Percentiles rank a stretch among this genome's conserved stretches.
These are phyloP conservation scores for Acanthamoeba triangularis DNA, from an alignment of 208 protist species.

Conservation along the genomic window DNA sequence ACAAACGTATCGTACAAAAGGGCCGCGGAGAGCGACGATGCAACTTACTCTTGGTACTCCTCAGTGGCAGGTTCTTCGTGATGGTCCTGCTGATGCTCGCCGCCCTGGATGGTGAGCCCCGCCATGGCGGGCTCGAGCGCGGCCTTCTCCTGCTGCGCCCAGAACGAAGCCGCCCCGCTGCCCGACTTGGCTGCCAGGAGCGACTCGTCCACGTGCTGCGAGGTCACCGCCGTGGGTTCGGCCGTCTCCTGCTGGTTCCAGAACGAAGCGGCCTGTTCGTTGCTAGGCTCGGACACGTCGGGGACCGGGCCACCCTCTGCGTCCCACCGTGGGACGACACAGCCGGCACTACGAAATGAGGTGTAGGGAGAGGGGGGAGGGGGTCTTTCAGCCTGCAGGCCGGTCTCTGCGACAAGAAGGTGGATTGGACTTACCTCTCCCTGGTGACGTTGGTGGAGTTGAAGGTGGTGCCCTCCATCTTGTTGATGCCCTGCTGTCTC, in stretches of 20 bases:
- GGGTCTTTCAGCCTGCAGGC: background rate
- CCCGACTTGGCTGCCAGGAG: background rate
- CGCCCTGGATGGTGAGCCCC: background rate
- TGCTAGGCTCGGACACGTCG: background rate
- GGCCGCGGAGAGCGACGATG: background rate
- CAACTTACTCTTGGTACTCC: background rate
- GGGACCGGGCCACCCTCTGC: background rate
- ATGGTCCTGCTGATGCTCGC: background rate
- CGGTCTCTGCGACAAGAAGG: background rate
- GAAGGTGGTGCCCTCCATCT: slow-evolving; percentile 29
- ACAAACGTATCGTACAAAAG: background rate
- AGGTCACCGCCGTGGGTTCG: background rate
- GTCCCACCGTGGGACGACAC: background rate
- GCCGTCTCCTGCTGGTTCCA: background rate
- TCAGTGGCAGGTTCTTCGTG: background rate
- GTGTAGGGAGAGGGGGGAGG: no score
- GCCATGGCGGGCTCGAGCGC: background rate
- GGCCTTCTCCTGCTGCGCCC: background rate
- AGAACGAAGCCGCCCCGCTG: background rate
- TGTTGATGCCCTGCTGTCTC: background rate
- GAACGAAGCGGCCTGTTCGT: background rate
- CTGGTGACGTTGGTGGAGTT: slow-evolving; percentile 6
- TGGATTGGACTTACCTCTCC: background rate
- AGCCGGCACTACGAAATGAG: background rate
- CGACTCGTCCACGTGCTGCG: no score